Conservation (phyloP, 768 basidiomycete genomes). For the Tephrocybe sp. region DNA sequence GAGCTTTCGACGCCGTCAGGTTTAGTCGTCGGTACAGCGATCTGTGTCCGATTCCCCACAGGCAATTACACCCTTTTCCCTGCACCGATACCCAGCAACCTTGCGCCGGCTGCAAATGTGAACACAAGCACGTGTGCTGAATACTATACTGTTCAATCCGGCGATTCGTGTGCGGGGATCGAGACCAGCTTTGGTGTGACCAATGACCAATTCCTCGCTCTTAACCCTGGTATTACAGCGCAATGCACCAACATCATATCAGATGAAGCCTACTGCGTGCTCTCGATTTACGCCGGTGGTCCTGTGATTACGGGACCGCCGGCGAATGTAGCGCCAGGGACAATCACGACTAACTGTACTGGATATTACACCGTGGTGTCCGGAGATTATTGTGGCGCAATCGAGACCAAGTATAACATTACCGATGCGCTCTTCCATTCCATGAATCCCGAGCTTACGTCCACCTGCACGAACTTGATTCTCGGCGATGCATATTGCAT, state of each 20-base stretch:
- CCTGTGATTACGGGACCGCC: background rate
- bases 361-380: background rate
- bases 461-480: background rate
- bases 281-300: background rate
- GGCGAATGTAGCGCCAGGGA: background rate
- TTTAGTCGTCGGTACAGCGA: background rate
- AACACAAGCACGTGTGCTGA: background rate
- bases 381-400: background rate
- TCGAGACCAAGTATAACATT: background rate
- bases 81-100: background rate
- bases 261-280: constrained; percentile 1
- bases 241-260: constrained; percentile 1
- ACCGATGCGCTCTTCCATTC: background rate
- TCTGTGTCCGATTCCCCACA: background rate
- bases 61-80: background rate
- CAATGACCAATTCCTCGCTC: background rate
- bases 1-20: background rate
- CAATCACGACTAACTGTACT: background rate
- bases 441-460: background rate
- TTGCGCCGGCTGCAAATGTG: background rate
- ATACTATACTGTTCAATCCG: background rate
- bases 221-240: background rate
- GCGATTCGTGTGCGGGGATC: background rate
- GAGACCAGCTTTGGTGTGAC: background rate
- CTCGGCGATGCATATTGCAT: background rate